phyloP scores from a whole-genome alignment of 139 green algal species.

The Volvox reticuliferus region DNA sequence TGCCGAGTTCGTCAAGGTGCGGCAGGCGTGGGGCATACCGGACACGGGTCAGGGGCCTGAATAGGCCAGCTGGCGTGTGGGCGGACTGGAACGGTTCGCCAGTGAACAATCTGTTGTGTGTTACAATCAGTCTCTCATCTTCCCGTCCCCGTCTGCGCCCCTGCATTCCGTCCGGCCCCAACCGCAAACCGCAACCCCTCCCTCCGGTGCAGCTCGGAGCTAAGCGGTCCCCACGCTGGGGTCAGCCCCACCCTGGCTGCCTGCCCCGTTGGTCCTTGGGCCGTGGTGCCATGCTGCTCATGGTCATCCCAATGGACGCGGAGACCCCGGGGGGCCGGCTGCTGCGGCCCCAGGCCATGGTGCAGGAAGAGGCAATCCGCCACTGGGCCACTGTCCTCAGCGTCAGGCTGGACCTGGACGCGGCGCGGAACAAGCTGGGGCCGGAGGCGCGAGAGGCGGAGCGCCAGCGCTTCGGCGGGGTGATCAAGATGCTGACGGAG shows the following conservation, averaged over 20 bases:
- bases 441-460: constrained; percentile 54
- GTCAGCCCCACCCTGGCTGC: constrained; percentile 17
- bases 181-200: neutral
- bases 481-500: constrained; percentile 58
- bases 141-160: neutral
- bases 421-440: constrained; percentile 58
- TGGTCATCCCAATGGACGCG: constrained; percentile 82
- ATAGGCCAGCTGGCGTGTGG: neutral
- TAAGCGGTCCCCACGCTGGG: constrained; percentile 19
- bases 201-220: neutral
- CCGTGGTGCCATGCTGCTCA: constrained; percentile 63
- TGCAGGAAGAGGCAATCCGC: constrained; percentile 76
- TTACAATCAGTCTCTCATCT: too few species aligned
- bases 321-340: constrained; percentile 76
- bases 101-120: too few species aligned
- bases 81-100: too few species aligned
- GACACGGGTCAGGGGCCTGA: neutral
- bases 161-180: neutral
- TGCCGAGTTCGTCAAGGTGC: constrained; percentile 25
- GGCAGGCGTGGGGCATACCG: neutral
- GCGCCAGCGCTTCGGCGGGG: constrained; percentile 63
- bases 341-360: constrained; percentile 71
- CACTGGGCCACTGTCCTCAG: constrained; percentile 67
- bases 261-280: constrained; percentile 61
- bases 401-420: constrained; percentile 72